Evolutionary conservation across 306 rosid species (phyloP).

Genomic region (Dalbergia cochinchinensis): DNA sequence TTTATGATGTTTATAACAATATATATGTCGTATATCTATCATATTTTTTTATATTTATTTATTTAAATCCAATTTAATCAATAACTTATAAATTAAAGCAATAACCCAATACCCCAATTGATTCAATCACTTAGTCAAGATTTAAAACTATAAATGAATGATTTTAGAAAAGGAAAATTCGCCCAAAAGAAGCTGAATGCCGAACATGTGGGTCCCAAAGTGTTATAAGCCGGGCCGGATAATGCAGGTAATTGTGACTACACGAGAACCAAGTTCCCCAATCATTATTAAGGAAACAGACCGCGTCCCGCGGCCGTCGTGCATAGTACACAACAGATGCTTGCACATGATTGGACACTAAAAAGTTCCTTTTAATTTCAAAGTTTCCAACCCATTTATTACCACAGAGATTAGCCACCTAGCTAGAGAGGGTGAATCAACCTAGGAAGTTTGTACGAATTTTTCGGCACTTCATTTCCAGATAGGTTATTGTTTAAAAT

Average conservation of each 20-base stretch:
- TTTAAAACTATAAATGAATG: too few relatives aligned
- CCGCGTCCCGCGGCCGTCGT: constrained; percentile 45
- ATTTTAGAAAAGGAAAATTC: not conserved
- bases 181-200: not conserved
- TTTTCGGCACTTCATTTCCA: not conserved
- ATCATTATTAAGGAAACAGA: not conserved
- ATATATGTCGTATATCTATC: too few relatives aligned
- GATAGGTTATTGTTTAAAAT: too few relatives aligned
- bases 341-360: constrained; percentile 35
- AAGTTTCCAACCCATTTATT: too few relatives aligned
- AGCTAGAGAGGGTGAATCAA: not conserved
- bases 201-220: not conserved
- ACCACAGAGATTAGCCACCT: not conserved
- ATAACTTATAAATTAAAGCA: too few relatives aligned
- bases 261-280: not conserved
- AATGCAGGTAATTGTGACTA: not conserved
- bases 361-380: not conserved
- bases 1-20: too few relatives aligned
- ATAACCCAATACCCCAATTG: too few relatives aligned
- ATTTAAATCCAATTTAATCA: too few relatives aligned
- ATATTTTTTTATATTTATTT: too few relatives aligned
- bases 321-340: constrained; percentile 25
- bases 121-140: too few relatives aligned
- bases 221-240: not conserved
- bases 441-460: not conserved